phyloP scores from a whole-genome alignment of 495 filamentous ascomycete genomes.

The Penicillium roqueforti region DNA sequence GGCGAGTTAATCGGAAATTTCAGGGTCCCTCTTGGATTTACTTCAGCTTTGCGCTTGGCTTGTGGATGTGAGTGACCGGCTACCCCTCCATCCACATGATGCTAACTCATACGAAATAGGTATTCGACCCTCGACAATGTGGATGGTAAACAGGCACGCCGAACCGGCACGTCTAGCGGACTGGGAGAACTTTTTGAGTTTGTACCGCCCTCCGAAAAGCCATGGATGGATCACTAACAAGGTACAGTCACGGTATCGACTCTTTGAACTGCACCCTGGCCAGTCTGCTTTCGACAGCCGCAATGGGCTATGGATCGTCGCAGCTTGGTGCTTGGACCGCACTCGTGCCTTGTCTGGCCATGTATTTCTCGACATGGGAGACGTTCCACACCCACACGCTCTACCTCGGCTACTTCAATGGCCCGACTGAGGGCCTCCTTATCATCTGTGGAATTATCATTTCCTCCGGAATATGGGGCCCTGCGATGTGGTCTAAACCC shows the following conservation, averaged over 20 bases:
- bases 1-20: conserved; percentile 22
- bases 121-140: conserved; percentile 99
- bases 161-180: conserved; percentile 91
- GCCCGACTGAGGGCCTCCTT: conserved; percentile 91
- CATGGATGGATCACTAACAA: conserved; percentile 28
- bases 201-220: conserved; percentile 18
- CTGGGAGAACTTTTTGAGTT: conserved; percentile 95
- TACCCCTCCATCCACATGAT: background rate
- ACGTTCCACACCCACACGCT: conserved; percentile 98
- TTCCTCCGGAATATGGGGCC: conserved; percentile 79
- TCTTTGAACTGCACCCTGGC: conserved; percentile 94
- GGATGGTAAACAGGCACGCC: conserved; percentile 92
- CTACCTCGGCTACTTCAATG: conserved; percentile 95
- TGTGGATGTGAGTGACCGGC: conserved; percentile 71
- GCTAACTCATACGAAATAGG: conserved; percentile 24
- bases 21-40: conserved; percentile 89
- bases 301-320: conserved; percentile 82
- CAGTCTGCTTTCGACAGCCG: conserved; percentile 81
- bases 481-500: conserved; percentile 76
- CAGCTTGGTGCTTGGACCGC: conserved; percentile 86
- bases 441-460: conserved; percentile 84
- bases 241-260: conserved; percentile 81
- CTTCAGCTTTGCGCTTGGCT: conserved; percentile 86
- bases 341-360: conserved; percentile 83
- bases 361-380: conserved; percentile 99